Percentiles rank a stretch among this genome's conserved stretches.
Evolutionary conservation across 192 early-diverging fungal species (phyloP).

Genomic region (Coemansia sp.): DNA sequence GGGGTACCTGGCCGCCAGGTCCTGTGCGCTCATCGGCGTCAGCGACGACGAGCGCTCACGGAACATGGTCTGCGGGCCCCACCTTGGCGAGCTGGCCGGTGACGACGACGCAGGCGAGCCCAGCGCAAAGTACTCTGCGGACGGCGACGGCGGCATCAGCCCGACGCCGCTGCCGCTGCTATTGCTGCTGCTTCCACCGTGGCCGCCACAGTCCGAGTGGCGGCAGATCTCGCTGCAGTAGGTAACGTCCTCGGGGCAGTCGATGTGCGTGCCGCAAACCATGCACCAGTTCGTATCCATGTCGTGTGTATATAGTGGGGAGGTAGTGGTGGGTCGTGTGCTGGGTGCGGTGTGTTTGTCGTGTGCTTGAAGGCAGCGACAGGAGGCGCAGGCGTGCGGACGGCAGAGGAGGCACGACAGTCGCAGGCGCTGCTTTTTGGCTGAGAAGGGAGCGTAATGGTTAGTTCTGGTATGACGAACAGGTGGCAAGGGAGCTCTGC

Average conservation of each 20-base stretch:
- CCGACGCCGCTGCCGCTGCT: neutral
- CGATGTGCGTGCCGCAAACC: slow-evolving; percentile 46
- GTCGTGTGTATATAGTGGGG: neutral
- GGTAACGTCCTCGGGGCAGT: slow-evolving; percentile 32
- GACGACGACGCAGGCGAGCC: slow-evolving; percentile 18
- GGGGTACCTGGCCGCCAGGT: slow-evolving; percentile 32
- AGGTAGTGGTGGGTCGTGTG: too few relatives aligned
- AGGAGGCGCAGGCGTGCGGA: too few relatives aligned
- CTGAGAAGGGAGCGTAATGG: too few relatives aligned
- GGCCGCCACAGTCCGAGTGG: slow-evolving; percentile 24
- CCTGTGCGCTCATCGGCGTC: slow-evolving; percentile 37
- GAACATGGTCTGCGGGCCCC: slow-evolving; percentile 12
- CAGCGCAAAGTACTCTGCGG: slow-evolving; percentile 30
- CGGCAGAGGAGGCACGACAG: too few relatives aligned
- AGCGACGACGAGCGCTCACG: slow-evolving; percentile 44
- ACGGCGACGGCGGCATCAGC: slow-evolving; percentile 5
- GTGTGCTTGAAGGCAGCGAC: too few relatives aligned
- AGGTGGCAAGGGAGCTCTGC: too few relatives aligned
- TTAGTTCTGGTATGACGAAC: too few relatives aligned
- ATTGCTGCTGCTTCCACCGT: too few relatives aligned
- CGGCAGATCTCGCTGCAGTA: slow-evolving; percentile 45
- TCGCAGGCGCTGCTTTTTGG: too few relatives aligned
- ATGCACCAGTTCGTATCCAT: slow-evolving; percentile 50
- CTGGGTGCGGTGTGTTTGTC: too few relatives aligned
- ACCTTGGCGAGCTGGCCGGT: slow-evolving; percentile 16